Conservation (phyloP, 2,329 filamentous ascomycete genomes). For the Diaporthe velutina region DNA sequence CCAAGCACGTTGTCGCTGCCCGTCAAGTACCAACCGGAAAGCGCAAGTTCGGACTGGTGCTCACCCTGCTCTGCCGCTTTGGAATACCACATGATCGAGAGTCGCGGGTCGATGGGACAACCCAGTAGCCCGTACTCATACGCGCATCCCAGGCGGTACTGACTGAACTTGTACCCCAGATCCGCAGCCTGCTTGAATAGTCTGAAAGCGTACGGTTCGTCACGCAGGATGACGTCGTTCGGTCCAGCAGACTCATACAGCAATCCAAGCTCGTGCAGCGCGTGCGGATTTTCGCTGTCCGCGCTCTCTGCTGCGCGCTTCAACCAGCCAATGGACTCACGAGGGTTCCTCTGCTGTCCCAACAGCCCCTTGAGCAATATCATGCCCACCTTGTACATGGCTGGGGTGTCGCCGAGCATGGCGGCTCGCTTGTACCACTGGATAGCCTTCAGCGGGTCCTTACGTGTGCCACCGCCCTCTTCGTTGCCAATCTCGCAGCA, state of each 20-base stretch:
- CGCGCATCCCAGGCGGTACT: conserved; percentile 88
- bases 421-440: conserved; percentile 98
- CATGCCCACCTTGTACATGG: conserved; percentile 99
- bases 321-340: conserved; percentile 91
- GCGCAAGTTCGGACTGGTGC: conserved; percentile 88
- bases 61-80: conserved; percentile 92
- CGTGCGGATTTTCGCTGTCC: conserved; percentile 91
- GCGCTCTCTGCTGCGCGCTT: conserved; percentile 92
- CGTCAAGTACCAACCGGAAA: conserved; percentile 95
- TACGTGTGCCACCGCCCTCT: conserved; percentile 91
- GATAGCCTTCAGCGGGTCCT: conserved; percentile 92
- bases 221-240: conserved; percentile 81
- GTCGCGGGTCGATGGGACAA: conserved; percentile 83
- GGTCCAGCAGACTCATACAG: conserved; percentile 73
- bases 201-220: conserved; percentile 84
- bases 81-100: conserved; percentile 95
- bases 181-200: conserved; percentile 89
- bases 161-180: conserved; percentile 93
- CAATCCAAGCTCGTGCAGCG: conserved; percentile 87
- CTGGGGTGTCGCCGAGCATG: conserved; percentile 88
- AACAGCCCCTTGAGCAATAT: conserved; percentile 93
- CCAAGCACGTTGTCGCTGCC: conserved; percentile 88
- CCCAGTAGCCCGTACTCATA: conserved; percentile 92
- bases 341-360: conserved; percentile 85
- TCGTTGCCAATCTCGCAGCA: conserved; percentile 97